These are phyloP conservation scores for Saccharomycopsis lassenensis DNA, from an alignment of 805 yeast species.

Conservation along the genomic window DNA sequence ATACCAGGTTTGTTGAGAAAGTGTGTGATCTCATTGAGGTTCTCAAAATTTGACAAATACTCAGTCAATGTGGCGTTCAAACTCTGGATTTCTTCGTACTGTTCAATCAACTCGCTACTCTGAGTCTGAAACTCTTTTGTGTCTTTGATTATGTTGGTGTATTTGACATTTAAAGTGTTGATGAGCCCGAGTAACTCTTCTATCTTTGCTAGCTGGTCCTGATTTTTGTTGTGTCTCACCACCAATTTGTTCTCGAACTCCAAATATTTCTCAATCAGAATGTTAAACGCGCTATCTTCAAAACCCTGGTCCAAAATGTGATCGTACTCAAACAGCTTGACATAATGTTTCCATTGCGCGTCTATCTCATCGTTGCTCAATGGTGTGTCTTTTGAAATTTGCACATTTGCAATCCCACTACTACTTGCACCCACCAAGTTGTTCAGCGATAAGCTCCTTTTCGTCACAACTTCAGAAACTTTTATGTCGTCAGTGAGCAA, in stretches of 20 bases:
- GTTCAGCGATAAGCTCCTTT: neutral
- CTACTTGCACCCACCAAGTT: neutral
- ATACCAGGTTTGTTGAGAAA: constrained; percentile 61
- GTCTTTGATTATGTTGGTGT: constrained; percentile 48
- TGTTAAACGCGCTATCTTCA: constrained; percentile 30
- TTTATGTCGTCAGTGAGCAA: neutral
- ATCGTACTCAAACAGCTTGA: constrained; percentile 32
- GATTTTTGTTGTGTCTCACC: constrained; percentile 23
- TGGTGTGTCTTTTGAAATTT: constrained; percentile 22
- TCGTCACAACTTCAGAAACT: neutral
- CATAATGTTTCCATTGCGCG: constrained; percentile 26
- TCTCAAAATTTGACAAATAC: constrained; percentile 52
- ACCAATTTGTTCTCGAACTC: constrained; percentile 25
- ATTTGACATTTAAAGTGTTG: constrained; percentile 36
- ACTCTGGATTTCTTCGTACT: constrained; percentile 32
- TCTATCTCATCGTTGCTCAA: constrained; percentile 29
- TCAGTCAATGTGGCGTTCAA: constrained; percentile 35
- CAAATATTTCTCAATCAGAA: constrained; percentile 25
- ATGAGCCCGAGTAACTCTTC: constrained; percentile 34
- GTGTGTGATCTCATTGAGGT: constrained; percentile 58
- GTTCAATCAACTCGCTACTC: constrained; percentile 38
- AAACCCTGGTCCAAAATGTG: constrained; percentile 31
- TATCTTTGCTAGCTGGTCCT: constrained; percentile 35
- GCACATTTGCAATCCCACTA: neutral
- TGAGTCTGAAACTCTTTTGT: constrained; percentile 54